phyloP scores from a whole-genome alignment of 2,329 filamentous ascomycete species.

The Curvularia eragrostidis region DNA sequence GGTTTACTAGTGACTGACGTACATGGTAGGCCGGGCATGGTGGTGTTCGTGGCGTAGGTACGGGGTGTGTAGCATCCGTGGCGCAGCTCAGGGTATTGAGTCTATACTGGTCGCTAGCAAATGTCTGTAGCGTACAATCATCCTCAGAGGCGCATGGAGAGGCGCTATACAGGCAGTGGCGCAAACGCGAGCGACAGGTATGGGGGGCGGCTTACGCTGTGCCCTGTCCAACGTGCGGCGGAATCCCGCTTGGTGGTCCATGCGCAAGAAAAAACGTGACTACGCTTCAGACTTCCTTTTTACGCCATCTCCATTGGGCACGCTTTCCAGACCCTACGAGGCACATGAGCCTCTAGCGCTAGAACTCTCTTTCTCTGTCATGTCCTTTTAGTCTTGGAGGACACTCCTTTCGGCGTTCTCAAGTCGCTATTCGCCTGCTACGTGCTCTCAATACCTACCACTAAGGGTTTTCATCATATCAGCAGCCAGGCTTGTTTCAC shows the following conservation, averaged over 20 bases:
- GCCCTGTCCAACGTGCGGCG: constrained; percentile 17
- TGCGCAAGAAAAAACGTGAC: constrained; percentile 30
- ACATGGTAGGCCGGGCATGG: constrained; percentile 61
- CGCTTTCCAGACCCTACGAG: constrained; percentile 7
- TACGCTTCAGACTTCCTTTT: constrained; percentile 19
- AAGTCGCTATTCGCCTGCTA: constrained; percentile 19
- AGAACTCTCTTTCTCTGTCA: constrained; percentile 1
- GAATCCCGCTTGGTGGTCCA: constrained; percentile 25
- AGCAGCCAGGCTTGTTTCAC: constrained; percentile 25
- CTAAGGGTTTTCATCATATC: constrained; percentile 29
- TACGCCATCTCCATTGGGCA: constrained; percentile 14
- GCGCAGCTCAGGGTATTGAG: constrained; percentile 44
- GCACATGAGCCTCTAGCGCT: constrained; percentile 1
- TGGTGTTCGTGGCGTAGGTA: constrained; percentile 31
- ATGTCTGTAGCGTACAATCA: constrained; percentile 51
- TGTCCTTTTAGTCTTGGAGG: neutral
- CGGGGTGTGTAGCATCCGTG: constrained; percentile 36
- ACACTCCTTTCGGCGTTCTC: constrained; percentile 5
- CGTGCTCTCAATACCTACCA: constrained; percentile 24
- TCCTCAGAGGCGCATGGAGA: constrained; percentile 45
- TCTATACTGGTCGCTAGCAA: constrained; percentile 47
- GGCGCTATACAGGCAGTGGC: constrained; percentile 27
- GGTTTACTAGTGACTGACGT: constrained; percentile 34
- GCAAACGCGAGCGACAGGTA: constrained; percentile 26
- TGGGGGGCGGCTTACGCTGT: constrained; percentile 23